Base-by-base conservation (phyloP, 768 basidiomycete species). In the Thelephora aurantiotincta region DNA sequence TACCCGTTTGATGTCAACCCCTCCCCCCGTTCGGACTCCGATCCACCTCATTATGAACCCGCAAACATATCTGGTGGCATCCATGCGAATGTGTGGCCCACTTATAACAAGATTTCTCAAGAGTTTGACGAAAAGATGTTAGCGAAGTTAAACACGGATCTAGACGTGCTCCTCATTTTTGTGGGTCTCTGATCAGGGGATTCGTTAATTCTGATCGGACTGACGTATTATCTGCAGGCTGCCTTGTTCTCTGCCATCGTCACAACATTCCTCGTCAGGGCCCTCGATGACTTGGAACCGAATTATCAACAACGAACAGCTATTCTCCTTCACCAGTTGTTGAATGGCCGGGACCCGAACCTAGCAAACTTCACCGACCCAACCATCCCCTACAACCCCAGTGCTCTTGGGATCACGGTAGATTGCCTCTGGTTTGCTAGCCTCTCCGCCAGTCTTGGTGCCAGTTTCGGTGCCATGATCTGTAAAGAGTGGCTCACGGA, bases 401-500 rank as follows among this genome's bases (percentile, higher is more conserved):
- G 63, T 13, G 46, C 49, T 3, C 62, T 64, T 11, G 52, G 66
- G 1, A 51, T 69, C 33, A 66, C 65, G 52, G 52, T 61, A 33
- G 74, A 74, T 48, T 54, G 52, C 0, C 55, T 71, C 4, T 74
- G 68, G 69, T 71, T 74, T 52, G 35, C 53, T 20, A 58, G 58
- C 44, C 50, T 63, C 2, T 45, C 54, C 2, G 57, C 70, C 37
- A 72, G 69, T 50, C 58, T 76, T 5, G 59, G 60, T 2, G 65
- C 68, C 41, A 70, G 67, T 46, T 59, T 74, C 19, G 50, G 58
- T 6, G 70, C 71, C 11, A 73, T 70, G 6, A 53, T 75, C 6
- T 66, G 71, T 23, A 67, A 75, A 52, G 70, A 72, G 48, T 76
- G 74, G 74, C 59, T 68, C 1, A 62, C 67, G 14, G 61, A 65